Evolutionary conservation across 148 eudicot species (phyloP).

Genomic region (Rhododendron kiyosumense): DNA sequence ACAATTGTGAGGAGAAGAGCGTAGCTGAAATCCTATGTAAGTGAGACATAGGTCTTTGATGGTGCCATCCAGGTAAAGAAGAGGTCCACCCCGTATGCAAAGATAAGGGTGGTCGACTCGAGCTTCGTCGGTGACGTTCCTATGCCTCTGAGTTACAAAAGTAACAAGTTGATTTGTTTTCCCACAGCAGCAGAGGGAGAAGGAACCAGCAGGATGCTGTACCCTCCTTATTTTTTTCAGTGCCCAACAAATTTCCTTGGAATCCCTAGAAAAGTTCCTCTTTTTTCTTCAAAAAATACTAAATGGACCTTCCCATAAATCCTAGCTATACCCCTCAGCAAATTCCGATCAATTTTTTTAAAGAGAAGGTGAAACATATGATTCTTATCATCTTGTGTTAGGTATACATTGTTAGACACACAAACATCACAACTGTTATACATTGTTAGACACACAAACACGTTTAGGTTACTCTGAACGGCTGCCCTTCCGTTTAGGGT

Average conservation of each 20-base stretch:
- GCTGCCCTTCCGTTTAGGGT: too few species aligned
- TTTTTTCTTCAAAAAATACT: background rate
- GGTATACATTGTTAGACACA: background rate
- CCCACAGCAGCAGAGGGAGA: background rate
- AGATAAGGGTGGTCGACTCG: constrained; percentile 88
- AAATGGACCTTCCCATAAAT: background rate
- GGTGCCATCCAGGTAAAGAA: constrained; percentile 86
- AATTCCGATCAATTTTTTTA: too few species aligned
- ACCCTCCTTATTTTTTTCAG: background rate
- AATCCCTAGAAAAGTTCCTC: background rate
- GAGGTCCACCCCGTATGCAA: constrained; percentile 78
- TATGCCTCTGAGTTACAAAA: constrained; percentile 44
- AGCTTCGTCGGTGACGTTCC: constrained; percentile 77
- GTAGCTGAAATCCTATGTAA: constrained; percentile 94
- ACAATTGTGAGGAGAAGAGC: constrained; percentile 79
- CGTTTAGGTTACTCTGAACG: too few species aligned
- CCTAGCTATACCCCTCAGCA: background rate
- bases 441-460: too few species aligned
- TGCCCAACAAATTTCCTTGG: background rate
- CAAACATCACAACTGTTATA: background rate
- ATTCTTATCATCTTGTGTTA: background rate
- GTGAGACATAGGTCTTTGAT: constrained; percentile 84
- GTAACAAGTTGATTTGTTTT: background rate
- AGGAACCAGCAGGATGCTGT: background rate
- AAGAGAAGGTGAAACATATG: background rate